Conservation (phyloP, 495 filamentous ascomycete species). For the Neurospora sp. region DNA sequence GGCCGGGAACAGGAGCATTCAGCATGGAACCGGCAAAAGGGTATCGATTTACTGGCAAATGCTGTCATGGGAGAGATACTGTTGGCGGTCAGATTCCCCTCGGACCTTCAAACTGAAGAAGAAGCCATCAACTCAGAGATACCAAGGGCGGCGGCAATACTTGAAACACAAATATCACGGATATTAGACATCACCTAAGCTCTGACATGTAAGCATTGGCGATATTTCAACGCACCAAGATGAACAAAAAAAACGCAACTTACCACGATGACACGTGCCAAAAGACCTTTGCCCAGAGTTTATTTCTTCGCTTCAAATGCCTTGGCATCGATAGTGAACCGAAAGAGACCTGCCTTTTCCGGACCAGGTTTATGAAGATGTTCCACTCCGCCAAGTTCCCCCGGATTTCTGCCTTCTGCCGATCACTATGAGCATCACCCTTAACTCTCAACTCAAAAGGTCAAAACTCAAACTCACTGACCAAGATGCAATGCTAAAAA, state of each 20-base stretch:
- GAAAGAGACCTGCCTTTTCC: neutral
- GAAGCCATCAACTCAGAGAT: too few relatives aligned
- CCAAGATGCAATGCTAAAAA: too few relatives aligned
- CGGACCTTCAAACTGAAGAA: neutral
- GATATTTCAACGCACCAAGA: neutral
- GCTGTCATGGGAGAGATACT: neutral
- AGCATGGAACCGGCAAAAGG: constrained; percentile 14
- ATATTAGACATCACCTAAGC: neutral
- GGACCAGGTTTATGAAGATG: neutral
- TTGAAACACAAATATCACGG: neutral
- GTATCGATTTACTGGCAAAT: neutral
- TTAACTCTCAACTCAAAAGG: neutral
- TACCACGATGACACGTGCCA: neutral
- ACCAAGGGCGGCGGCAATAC: too few relatives aligned
- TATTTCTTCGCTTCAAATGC: neutral
- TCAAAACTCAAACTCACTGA: too few relatives aligned
- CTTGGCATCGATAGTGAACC: neutral
- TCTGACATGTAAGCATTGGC: neutral
- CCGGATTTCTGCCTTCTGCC: neutral
- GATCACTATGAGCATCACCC: neutral
- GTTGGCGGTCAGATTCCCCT: constrained; percentile 10
- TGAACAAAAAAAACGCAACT: neutral
- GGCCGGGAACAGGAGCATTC: constrained; percentile 15
- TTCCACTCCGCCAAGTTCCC: neutral
- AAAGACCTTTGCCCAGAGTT: neutral